Base-by-base conservation (phyloP, 2,329 filamentous ascomycete species). In the Eutypa lata region DNA sequence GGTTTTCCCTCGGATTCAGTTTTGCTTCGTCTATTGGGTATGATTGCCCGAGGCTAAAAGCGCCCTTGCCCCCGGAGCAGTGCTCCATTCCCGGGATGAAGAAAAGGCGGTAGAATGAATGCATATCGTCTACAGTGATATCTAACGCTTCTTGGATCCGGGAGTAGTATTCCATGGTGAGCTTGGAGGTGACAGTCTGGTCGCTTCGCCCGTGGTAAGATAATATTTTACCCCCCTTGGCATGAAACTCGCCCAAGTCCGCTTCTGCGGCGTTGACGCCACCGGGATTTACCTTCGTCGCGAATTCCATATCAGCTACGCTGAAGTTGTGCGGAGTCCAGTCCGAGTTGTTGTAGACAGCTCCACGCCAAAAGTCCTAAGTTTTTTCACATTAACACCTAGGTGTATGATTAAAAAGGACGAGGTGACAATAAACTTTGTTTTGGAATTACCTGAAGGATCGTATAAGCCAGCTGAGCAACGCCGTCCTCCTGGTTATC, bases 61-160 rank as follows among this genome's bases (percentile, higher is more conserved):
- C 52, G 10, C 54, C 53, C 2, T 49, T 42, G 1, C 53, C 57
- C 3, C 56, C 54, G 16, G 44, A 49, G 42, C 58, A 60, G 49
- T 60, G 58, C 22, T 53, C 50, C 57, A 59, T 56, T 1, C 58
- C 57, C 3, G 58, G 58, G 2, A 58, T 18, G 49, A 60, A 49
- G 53, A 61, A 54, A 24, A 59, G 45, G 28, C 56, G 60, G 60
- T 72, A 71, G 50, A 66, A 61, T 50, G 72, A 70, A 13, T 56
- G 52, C 16, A 50, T 53, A 7, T 53, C 55, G 28, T 50, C 38
- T 3, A 53, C 18, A 5, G 49, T 38, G 16, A 59, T 40, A 10
- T 56, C 49, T 2, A 55, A 46, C 14, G 51, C 31, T 33, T 49
- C 55, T 38, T 58, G 56, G 16, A 57, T 55, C n/a, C 37, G 47